A percentile compares a stretch with the other conserved stretches of the same genome.
phyloP scores from a whole-genome alignment of 2,329 filamentous ascomycete species.

The Aureobasidium leucospermi region DNA sequence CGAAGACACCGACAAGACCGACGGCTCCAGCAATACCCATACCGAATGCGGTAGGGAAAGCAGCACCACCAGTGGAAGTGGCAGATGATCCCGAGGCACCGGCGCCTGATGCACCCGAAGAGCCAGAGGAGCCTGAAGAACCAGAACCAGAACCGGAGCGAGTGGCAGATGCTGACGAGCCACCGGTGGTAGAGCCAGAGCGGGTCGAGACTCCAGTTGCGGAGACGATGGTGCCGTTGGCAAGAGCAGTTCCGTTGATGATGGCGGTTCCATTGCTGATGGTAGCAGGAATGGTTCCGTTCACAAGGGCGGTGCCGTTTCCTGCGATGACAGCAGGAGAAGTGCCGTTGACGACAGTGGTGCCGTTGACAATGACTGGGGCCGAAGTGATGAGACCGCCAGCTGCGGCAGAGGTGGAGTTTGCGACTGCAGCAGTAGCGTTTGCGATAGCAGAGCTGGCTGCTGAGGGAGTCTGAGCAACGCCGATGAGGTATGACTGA shows the following conservation, averaged over 20 bases:
- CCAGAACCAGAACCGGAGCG: slow-evolving; percentile 3
- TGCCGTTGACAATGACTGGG: slow-evolving; percentile 8
- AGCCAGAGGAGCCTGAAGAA: too few relatives aligned
- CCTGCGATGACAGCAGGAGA: slow-evolving; percentile 1
- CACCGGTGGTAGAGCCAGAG: not conserved
- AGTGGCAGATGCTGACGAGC: slow-evolving; percentile 9
- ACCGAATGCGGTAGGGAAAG: slow-evolving; percentile 32
- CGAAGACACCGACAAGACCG: slow-evolving; percentile 37
- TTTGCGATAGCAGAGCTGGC: slow-evolving; percentile 19
- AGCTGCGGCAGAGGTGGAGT: slow-evolving; percentile 16
- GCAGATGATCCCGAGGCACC: slow-evolving; percentile 14
- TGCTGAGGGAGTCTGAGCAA: slow-evolving; percentile 16
- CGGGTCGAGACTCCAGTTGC: not conserved
- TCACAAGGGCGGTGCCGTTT: slow-evolving; percentile 16
- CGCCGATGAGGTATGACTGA: slow-evolving; percentile 33
- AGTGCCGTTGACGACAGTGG: slow-evolving; percentile 9
- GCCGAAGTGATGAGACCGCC: slow-evolving; percentile 14
- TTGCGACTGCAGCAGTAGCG: slow-evolving; percentile 14
- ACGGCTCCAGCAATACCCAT: slow-evolving; percentile 34
- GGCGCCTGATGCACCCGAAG: not conserved
- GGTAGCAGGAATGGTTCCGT: not conserved
- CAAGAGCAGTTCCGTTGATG: slow-evolving; percentile 13
- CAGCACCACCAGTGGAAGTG: slow-evolving; percentile 22
- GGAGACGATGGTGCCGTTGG: slow-evolving; percentile 8
- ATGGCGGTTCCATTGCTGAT: slow-evolving; percentile 7